A percentile compares a stretch with the other conserved stretches of the same genome.
Conservation (phyloP, 495 filamentous ascomycete genomes). For the Lophiotrema nucula region DNA sequence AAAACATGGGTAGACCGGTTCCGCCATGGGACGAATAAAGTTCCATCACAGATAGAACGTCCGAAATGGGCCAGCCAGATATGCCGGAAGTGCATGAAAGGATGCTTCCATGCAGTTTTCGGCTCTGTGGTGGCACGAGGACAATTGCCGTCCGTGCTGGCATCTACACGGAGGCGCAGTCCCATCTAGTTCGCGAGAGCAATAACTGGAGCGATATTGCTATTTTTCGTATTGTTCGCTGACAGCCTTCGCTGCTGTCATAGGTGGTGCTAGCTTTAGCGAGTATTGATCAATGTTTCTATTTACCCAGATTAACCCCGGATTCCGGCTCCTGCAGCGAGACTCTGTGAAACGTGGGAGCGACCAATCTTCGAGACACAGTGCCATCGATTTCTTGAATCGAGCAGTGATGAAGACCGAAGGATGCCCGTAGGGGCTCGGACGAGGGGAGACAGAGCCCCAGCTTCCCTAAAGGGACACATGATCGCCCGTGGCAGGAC, state of each 20-base stretch:
- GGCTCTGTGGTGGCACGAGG: conserved; percentile 28
- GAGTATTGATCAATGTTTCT: not conserved
- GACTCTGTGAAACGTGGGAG: not conserved
- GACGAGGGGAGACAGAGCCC: conserved; percentile 4
- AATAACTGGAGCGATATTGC: conserved; percentile 40
- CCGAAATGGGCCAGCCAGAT: conserved; percentile 13
- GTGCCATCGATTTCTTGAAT: not conserved
- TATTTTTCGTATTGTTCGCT: conserved; percentile 33
- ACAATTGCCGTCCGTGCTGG: conserved; percentile 28
- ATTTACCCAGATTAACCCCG: not conserved
- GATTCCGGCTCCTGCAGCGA: not conserved
- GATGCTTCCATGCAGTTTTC: conserved; percentile 15
- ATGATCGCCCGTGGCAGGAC: not conserved
- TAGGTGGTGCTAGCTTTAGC: conserved; percentile 1
- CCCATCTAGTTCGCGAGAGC: conserved; percentile 21
- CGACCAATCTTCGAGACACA: not conserved
- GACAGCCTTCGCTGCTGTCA: conserved; percentile 27
- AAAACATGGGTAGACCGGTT: not conserved
- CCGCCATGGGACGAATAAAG: not conserved
- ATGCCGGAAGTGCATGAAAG: conserved; percentile 23
- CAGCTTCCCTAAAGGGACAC: not conserved
- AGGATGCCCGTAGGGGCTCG: not conserved
- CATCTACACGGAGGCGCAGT: not conserved
- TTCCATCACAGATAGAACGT: conserved; percentile 11
- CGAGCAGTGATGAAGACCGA: not conserved